Evolutionary conservation across 139 green algal genomes (phyloP), one percentile per base, ranked within the genome.

Genomic region (Zygnema circumcarinatum): DNA sequence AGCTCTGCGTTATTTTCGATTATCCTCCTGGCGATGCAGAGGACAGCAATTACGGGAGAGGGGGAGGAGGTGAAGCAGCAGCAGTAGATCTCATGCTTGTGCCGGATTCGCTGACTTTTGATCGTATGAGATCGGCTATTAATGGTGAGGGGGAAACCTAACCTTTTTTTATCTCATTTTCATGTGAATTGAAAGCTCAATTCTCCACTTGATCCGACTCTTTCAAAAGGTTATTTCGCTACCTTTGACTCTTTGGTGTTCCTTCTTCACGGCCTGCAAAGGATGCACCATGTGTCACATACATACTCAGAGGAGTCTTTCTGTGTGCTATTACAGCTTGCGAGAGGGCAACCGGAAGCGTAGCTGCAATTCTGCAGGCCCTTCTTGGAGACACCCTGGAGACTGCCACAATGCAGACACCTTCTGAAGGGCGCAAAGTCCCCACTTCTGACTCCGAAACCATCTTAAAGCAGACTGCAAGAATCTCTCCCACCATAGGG

Each of bases 1-100:
- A 16, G 35, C 7, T 90, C 1, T 89, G 85, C 76, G 42, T 90
- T 21, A 31, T 90, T 29, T 90, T 90, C 36, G 85, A 90, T n/a
- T 31, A 3, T 38, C 41, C 85, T 38, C 85, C 85, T 31, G 83
- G 68, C 36, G 31, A 87, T 20, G 7, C 47, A 16, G 81, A 79
- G 31, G 69, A 78, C 3, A 25, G 11, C 52, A 7, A 40, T 39
- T 16, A 52, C n/a, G 69, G 11, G 22, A 87, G n/a, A 88, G 35
- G 53, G 73, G 82, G 82, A 38, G 33, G 29, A 33, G 54, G 2
- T 32, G n/a, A 62, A 11, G 35, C 40, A 20, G 38, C 33, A 11
- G 32, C 3, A 67, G 76, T 89, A 3, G 79, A 90, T 41, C 2
- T 90, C 2, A 36, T 90, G 40, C 3, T 90, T 31, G 85, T 90